A percentile compares a stretch with the other conserved stretches of the same genome.
phyloP scores from a whole-genome alignment of 345 rosid genomes.

The Turnera subulata region DNA sequence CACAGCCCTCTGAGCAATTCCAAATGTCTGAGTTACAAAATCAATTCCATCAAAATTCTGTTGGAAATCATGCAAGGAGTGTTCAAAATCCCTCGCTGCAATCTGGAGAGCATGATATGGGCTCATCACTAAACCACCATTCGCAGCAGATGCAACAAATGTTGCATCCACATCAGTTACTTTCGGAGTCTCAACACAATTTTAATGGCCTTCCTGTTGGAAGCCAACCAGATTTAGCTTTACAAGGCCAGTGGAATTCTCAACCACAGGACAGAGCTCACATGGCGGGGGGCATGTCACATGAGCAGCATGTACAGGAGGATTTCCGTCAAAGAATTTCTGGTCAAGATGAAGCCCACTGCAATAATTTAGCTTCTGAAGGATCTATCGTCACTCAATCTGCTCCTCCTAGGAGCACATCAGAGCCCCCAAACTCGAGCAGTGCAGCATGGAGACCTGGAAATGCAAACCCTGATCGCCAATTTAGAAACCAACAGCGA shows the following conservation, averaged over 20 bases:
- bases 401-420: conserved; percentile 40
- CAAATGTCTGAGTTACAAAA: conserved; percentile 61
- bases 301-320: conserved; percentile 68
- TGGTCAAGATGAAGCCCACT: conserved; percentile 76
- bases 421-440: conserved; percentile 41
- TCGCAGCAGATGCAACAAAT: conserved; percentile 61
- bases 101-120: conserved; percentile 39
- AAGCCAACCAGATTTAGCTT: conserved; percentile 44
- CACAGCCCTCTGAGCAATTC: conserved; percentile 55
- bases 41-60: conserved; percentile 59
- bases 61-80: conserved; percentile 44
- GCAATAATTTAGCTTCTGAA: conserved; percentile 57
- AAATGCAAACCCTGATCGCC: conserved; percentile 51
- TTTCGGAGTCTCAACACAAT: conserved; percentile 50
- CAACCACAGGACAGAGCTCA: conserved; percentile 51
- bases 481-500: conserved; percentile 62
- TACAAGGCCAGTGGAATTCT: conserved; percentile 59
- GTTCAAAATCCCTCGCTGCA: conserved; percentile 37
- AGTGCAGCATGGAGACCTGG: conserved; percentile 43
- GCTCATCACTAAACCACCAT: conserved; percentile 44
- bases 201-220: conserved; percentile 42
- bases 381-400: conserved; percentile 46
- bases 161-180: conserved; percentile 46
- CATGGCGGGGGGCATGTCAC: conserved; percentile 41
- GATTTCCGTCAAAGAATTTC: conserved; percentile 70